Evolutionary conservation across 139 green algal species (phyloP), one percentile per base, ranked within the genome.

Genomic region (Penium margaritaceum): DNA sequence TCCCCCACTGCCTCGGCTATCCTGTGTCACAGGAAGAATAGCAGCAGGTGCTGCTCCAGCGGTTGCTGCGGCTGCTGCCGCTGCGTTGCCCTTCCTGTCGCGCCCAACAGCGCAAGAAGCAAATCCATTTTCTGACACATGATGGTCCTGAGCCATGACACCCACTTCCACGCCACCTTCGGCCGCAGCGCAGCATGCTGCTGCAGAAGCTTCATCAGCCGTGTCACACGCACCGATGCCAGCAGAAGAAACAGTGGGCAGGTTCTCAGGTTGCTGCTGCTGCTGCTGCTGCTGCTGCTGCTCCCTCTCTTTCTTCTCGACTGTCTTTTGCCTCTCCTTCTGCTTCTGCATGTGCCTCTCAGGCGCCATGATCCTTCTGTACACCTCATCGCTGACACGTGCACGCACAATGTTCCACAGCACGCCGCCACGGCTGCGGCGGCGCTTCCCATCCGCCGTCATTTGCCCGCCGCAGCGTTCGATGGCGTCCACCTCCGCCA

Each of bases 331-430:
- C n/a, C 71, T 2, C 54, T 34, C 24, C 21, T 51, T 63, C 58
- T 72, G 37, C 14, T 46, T 53, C 73, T 81, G 73, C 36, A 46
- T n/a, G 36, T 85, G 67, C 35, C 73, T 78, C 44, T 85, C 79
- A 17, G 67, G 58, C 27, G 34, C 67, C 39, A 79, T 78, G 63
- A 85, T 80, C 12, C 38, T 39, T 3, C 66, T 75, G 29, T 70
- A 83, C 39, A 76, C 67, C 47, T 78, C 80, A 34, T 57, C 53
- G 29, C 29, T 36, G 1, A 80, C 69, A 14, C 69, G 24, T 12
- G 44, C 21, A 46, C 63, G 79, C 17, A 85, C 17, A 1, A 80
- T n/a, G 61, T 79, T 75, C 80, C 74, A 81, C 66, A 85, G 77
- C n/a, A 85, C 76, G 44, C 80, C 80, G 30, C 80, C 80, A 33